These are phyloP conservation scores for Camellia japonica DNA, from an alignment of 148 eudicot genomes.

Conservation along the genomic window DNA sequence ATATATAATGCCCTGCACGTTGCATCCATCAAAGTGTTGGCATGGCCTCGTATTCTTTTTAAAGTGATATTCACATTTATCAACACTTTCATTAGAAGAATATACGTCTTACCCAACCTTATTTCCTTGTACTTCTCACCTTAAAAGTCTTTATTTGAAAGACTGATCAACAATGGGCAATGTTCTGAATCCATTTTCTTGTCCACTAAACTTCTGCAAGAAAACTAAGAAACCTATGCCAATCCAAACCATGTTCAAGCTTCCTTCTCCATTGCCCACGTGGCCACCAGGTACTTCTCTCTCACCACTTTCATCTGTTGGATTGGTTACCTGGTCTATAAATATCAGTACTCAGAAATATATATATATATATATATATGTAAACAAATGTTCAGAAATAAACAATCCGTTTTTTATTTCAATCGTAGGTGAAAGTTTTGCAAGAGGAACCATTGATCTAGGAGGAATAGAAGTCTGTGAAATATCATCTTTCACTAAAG, in stretches of 20 bases:
- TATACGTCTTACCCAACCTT: background rate
- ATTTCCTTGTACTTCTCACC: too few relatives aligned
- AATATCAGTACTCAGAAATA: background rate
- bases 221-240: constrained; percentile 18
- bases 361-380: background rate
- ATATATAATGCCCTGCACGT: background rate
- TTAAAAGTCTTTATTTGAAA: background rate
- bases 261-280: constrained; percentile 40
- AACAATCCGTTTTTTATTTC: background rate
- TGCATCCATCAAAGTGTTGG: background rate
- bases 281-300: constrained; percentile 26
- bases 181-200: background rate
- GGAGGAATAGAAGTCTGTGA: constrained; percentile 31
- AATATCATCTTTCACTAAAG: constrained; percentile 23
- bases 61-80: background rate
- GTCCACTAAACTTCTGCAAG: constrained; percentile 3
- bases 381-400: too few relatives aligned
- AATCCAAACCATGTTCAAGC: constrained; percentile 35
- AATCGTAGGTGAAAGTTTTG: constrained; percentile 29
- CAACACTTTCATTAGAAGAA: background rate
- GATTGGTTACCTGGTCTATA: background rate
- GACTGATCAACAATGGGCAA: constrained; percentile 3
- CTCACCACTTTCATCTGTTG: background rate
- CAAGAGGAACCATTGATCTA: constrained; percentile 29
- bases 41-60: background rate